Evolutionary conservation across 1,284 basidiomycete genomes (phyloP).

Genomic region (Agaricales sp.): DNA sequence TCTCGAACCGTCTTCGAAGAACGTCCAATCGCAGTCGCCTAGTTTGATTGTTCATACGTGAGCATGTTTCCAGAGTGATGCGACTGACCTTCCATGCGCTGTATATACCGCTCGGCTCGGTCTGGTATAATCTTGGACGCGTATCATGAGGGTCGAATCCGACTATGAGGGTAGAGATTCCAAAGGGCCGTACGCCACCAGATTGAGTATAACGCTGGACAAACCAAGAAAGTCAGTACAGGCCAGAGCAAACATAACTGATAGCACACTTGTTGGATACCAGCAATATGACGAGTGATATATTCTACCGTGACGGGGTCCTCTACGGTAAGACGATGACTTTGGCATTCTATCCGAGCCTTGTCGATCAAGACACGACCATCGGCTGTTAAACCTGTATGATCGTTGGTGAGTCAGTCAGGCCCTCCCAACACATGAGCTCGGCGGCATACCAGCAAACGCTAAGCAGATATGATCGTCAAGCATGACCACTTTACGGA

Average conservation of each 20-base stretch:
- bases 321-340: constrained; percentile 94
- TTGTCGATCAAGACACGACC: constrained; percentile 98
- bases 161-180: constrained; percentile 93
- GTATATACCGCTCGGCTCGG: constrained; percentile 96
- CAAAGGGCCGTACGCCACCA: constrained; percentile 96
- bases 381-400: constrained; percentile 88
- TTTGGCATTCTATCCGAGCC: constrained; percentile 96
- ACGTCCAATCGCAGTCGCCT: constrained; percentile 97
- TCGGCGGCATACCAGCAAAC: constrained; percentile 71
- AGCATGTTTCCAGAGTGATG: neutral
- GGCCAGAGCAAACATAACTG: neutral
- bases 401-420: constrained; percentile 8
- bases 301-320: constrained; percentile 98
- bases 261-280: constrained; percentile 82
- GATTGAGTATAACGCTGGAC: constrained; percentile 92
- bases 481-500: constrained; percentile 96
- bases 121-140: constrained; percentile 87
- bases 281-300: constrained; percentile 95
- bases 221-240: neutral
- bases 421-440: neutral
- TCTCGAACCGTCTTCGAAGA: constrained; percentile 98
- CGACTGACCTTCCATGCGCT: constrained; percentile 90
- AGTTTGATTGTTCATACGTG: constrained; percentile 6
- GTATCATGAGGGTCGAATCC: constrained; percentile 95
- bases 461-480: constrained; percentile 98